Conservation (phyloP, 1,284 basidiomycete species). For the Serendipita sp. region DNA sequence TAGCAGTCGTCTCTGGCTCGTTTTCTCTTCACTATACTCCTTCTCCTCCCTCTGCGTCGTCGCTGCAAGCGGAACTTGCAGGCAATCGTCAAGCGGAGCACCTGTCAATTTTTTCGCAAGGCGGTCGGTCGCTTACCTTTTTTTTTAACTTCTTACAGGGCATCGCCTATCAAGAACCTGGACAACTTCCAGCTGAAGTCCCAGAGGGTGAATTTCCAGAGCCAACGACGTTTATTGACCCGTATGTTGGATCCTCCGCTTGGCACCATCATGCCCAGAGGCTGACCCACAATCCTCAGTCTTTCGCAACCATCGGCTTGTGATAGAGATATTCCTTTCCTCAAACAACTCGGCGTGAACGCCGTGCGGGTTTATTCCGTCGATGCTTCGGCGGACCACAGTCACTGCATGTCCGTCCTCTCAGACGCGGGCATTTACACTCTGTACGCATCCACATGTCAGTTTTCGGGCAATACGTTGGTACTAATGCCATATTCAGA, state of each 20-base stretch:
- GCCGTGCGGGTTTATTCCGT: conserved; percentile 77
- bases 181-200: conserved; percentile 27
- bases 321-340: conserved; percentile 62
- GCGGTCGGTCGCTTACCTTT: not conserved
- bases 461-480: conserved; percentile 5
- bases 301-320: conserved; percentile 37
- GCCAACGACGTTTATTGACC: conserved; percentile 49
- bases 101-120: not conserved
- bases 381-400: conserved; percentile 68
- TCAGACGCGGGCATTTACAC: conserved; percentile 75
- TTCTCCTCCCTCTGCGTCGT: too few species aligned
- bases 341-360: conserved; percentile 57
- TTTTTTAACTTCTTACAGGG: conserved; percentile 28
- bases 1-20: not conserved
- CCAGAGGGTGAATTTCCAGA: conserved; percentile 47
- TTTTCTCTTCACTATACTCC: not conserved
- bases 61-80: too few species aligned
- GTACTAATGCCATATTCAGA: conserved; percentile 25
- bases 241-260: conserved; percentile 20
- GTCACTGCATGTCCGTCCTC: conserved; percentile 69
- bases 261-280: conserved; percentile 27
- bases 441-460: conserved; percentile 39
- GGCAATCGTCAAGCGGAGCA: not conserved
- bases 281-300: conserved; percentile 42
- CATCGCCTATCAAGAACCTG: conserved; percentile 80